Evolutionary conservation across 176 grass and related monocot species (phyloP), one percentile per base, ranked within the genome.

Genomic region (Musa itinerans): DNA sequence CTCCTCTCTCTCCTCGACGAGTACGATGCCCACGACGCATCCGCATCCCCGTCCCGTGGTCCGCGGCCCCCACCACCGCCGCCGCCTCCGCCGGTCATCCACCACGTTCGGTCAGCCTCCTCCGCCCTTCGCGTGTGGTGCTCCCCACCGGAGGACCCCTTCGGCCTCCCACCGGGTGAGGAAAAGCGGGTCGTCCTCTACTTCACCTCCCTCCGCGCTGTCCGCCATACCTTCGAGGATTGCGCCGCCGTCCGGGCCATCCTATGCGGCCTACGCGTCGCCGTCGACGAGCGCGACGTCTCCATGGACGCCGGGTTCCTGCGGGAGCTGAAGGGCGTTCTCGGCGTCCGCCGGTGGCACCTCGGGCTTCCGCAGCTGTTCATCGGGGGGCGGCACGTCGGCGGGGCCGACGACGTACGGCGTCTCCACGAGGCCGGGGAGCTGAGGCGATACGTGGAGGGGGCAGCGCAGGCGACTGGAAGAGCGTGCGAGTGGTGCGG

Each of bases 281-380:
- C 83, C 75, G 86, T 92, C 65, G 89, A 92, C 83, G 89, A 92
- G 80, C 83, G 86, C 58, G 86, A 88, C 83, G 85, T 92, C 74
- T 86, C 86, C 66, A 92, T 88, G 89, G 86, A 92, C 86, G 52
- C 83, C 12, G 71, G 81, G 65, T 92, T 86, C 86, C 83, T 85
- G 53, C 21, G 78, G 67, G 89, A 92, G 78, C 78, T 92, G 43
- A 64, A 73, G 13, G 73, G 65, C 15, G 72, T 88, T 2, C 83
- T 88, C 49, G 58, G 27, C 64, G 85, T 73, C 0, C 89, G 83
- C 48, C 74, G 69, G n/a, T 80, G 64, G n/a, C 74, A 74, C 20
- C 10, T 83, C 74, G 9, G 77, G 27, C 84, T 92, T 12, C 92
- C 92, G 2, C 89, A 96, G 80, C 74, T 96, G 25, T 92, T 96